Evolutionary conservation across 2,329 filamentous ascomycete genomes (phyloP), one percentile per base, ranked within the genome.

Genomic region (Neonectria sp.): DNA sequence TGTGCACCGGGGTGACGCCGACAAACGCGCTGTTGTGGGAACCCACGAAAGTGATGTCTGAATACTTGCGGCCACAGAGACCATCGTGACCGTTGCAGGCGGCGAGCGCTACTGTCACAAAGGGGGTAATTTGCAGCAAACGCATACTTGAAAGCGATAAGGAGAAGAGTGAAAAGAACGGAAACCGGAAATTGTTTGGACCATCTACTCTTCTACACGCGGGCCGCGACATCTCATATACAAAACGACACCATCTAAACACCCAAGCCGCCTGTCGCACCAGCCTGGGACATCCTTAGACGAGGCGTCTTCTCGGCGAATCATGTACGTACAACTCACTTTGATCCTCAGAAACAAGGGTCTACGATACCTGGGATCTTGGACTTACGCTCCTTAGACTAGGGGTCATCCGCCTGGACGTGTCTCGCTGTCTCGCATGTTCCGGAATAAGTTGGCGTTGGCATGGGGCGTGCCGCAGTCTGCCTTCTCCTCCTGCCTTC

Each of bases 11-110:
- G 9, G 85, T 73, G 57, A 82, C 71, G 46, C 91, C 89, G 46
- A 91, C 86, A 74, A 93, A 93, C 43, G 89, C 86, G 15, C 86
- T 88, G 80, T 93, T 86, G 80, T 93, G 91, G 7, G 91, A 85
- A 27, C 90, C 91, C 21, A 91, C 80, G 65, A 88, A 86, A n/a
- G 87, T 87, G 60, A 92, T 78, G 43, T 90, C 84, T 68, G 88
- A 88, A 80, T 91, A 92, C 48, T 77, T 79, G 45, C 87, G 85
- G 55, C 78, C 76, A 79, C 90, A 92, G 61, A 89, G 86, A 45
- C 84, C 83, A 2, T 85, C 73, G 60, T 85, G 82, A 68, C 89
- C 89, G 75, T 92, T 92, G 81, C 90, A 92, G 40, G 68, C 77
- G 24, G 74, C 76, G 31, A 75, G 58, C 15, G 65, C 72, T 31